Evolutionary conservation across 805 yeast genomes (phyloP).

Genomic region (Candida broadrunensis): DNA sequence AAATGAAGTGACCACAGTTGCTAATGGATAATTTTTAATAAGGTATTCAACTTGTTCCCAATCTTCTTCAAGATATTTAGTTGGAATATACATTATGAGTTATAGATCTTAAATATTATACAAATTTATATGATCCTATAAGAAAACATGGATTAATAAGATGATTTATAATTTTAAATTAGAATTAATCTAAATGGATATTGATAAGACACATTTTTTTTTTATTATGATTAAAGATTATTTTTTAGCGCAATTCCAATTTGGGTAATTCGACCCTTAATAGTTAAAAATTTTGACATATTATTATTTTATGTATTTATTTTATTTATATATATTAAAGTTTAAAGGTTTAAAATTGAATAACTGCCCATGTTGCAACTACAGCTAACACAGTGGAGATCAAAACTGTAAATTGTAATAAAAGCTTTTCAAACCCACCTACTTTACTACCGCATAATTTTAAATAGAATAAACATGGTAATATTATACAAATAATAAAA

Average conservation of each 20-base stretch:
- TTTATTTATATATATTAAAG: too few relatives aligned
- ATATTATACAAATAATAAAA: slow-evolving; percentile 71
- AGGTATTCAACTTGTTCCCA: slow-evolving; percentile 39
- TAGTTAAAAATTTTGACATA: too few relatives aligned
- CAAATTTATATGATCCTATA: too few relatives aligned
- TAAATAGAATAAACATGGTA: slow-evolving; percentile 74
- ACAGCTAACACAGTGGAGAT: slow-evolving; percentile 49
- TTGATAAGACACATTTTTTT: too few relatives aligned
- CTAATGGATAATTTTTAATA: slow-evolving; percentile 50
- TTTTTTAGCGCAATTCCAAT: too few relatives aligned
- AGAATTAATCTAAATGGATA: too few relatives aligned
- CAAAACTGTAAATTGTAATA: slow-evolving; percentile 42
- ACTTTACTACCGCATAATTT: slow-evolving; percentile 48
- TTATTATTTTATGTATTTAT: too few relatives aligned
- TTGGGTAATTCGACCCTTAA: too few relatives aligned
- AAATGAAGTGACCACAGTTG: slow-evolving; percentile 43
- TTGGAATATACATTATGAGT: slow-evolving; percentile 36
- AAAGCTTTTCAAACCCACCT: slow-evolving; percentile 30
- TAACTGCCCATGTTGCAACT: slow-evolving; percentile 58
- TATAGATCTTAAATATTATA: too few relatives aligned
- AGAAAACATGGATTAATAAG: too few relatives aligned
- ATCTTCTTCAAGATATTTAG: slow-evolving; percentile 23
- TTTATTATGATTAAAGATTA: too few relatives aligned
- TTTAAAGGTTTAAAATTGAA: slow-evolving; percentile 12
- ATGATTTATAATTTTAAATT: too few relatives aligned